These are phyloP conservation scores for Hanseniaspora thailandica DNA, from an alignment of 805 yeast species.

Conservation along the genomic window DNA sequence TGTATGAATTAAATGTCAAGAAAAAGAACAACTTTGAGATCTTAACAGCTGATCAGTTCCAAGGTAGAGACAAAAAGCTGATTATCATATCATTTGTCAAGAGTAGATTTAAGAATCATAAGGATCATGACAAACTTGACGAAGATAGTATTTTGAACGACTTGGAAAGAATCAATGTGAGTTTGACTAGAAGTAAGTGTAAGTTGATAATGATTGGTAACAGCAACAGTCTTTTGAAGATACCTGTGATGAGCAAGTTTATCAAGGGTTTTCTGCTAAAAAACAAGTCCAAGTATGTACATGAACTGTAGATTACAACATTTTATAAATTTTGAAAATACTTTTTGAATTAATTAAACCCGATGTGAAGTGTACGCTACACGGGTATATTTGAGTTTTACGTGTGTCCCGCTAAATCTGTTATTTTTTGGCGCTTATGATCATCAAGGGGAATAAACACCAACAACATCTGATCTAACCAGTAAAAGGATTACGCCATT, in stretches of 20 bases:
- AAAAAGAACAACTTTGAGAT: slow-evolving; percentile 46
- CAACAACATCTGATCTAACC: no score
- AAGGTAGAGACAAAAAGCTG: slow-evolving; percentile 91
- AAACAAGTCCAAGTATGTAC: background rate
- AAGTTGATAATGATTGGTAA: slow-evolving; percentile 82
- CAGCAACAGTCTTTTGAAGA: slow-evolving; percentile 38
- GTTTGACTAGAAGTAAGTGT: slow-evolving; percentile 78
- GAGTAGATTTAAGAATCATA: slow-evolving; percentile 28
- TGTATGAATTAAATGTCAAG: slow-evolving; percentile 19
- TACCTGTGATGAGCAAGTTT: slow-evolving; percentile 28
- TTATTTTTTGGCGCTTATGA: background rate
- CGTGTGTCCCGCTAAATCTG: background rate
- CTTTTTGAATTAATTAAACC: background rate
- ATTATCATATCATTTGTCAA: slow-evolving; percentile 81
- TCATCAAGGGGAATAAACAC: background rate
- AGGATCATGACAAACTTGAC: slow-evolving; percentile 40
- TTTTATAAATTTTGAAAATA: no score
- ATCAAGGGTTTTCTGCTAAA: slow-evolving; percentile 32
- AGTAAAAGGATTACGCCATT: no score
- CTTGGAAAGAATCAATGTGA: slow-evolving; percentile 88
- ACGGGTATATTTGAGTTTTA: background rate
- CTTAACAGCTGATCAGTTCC: slow-evolving; percentile 88
- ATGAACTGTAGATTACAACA: background rate
- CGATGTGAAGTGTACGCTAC: no score
- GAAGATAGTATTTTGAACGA: slow-evolving; percentile 76